Percentiles rank a stretch among this genome's conserved stretches.
phyloP scores from a whole-genome alignment of 441 rosid genomes.

The Arabidopsis lyrata region DNA sequence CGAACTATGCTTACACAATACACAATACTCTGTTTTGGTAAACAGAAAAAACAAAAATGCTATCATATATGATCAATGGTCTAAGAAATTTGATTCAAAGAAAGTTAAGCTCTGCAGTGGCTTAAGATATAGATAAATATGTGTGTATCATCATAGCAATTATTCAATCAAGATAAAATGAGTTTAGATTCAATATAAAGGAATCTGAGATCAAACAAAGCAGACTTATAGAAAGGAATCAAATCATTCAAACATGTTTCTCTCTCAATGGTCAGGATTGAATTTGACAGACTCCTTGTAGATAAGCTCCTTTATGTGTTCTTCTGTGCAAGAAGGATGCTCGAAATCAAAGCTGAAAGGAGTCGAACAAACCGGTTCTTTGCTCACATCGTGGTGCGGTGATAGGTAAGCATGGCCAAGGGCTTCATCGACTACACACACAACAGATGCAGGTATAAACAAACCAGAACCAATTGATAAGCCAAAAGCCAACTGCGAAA shows the following conservation, averaged over 20 bases:
- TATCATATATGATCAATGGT: not conserved
- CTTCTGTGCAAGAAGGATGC: slow-evolving; percentile 92
- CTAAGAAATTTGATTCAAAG: slow-evolving; percentile 15
- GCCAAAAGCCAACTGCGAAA: slow-evolving; percentile 1
- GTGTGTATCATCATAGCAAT: slow-evolving; percentile 40
- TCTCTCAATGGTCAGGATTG: slow-evolving; percentile 61
- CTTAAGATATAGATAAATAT: slow-evolving; percentile 15
- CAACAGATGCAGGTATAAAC: slow-evolving; percentile 6
- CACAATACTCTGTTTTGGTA: not conserved
- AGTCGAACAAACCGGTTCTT: slow-evolving; percentile 83
- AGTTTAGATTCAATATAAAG: slow-evolving; percentile 35
- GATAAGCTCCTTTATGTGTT: slow-evolving; percentile 94
- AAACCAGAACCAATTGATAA: slow-evolving; percentile 1
- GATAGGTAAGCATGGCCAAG: slow-evolving; percentile 86
- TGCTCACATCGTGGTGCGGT: slow-evolving; percentile 82
- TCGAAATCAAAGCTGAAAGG: slow-evolving; percentile 96
- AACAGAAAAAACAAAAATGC: too few species aligned
- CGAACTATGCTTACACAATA: not conserved
- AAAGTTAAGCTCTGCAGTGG: slow-evolving; percentile 17
- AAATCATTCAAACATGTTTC: slow-evolving; percentile 27
- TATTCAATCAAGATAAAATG: slow-evolving; percentile 39
- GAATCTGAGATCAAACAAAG: slow-evolving; percentile 24
- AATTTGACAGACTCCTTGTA: slow-evolving; percentile 87
- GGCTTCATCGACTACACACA: slow-evolving; percentile 82
- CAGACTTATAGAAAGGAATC: not conserved